Evolutionary conservation across 768 basidiomycete species (phyloP), one percentile per base, ranked within the genome.

Genomic region (Solioccasus polychromus): DNA sequence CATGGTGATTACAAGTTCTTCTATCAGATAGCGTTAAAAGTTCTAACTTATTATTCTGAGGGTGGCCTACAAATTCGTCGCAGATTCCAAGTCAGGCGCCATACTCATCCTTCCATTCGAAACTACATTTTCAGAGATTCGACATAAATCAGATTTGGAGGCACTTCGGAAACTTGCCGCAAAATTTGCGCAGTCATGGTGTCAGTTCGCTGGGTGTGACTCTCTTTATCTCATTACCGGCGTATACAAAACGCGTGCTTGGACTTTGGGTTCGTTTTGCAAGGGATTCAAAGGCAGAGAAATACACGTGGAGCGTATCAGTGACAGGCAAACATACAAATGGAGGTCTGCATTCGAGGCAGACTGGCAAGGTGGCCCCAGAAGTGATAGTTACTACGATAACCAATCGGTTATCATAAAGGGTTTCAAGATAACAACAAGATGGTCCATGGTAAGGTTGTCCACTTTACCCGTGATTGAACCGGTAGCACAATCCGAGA

Each of bases 361-460:
- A 5, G 26, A 50, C 22, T 25, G 3, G 1, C 39, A 26, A 12
- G 18, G 44, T 29, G 31, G n/a, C 31, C 2, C 15, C 23, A 9
- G 3, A 22, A 12, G 31, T 15, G 31, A 15, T 10, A 25, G 34
- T 17, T 3, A 22, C 3, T 11, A 29, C 1, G 40, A 47, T 17
- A 51, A 53, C 25, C 52, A 53, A 35, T 52, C 52, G 8, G 8
- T 53, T 14, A 14, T 53, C 19, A 36, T 53, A 14, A 35, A 35
- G 22, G 50, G 50, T 3, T 52, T 53, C 36, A 43, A 35, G 30
- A 44, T 53, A 7, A 29, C 36, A n/a, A 34, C 45, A 2, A 46
- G 44, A n/a, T 23, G 24, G 34, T 32, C 14, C 31, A 32, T 7
- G 26, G 5, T 15, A 20, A 15, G 15, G 23, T 17, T 32, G 31